phyloP scores from a whole-genome alignment of 306 rosid species.

The Arachis hypogaea region DNA sequence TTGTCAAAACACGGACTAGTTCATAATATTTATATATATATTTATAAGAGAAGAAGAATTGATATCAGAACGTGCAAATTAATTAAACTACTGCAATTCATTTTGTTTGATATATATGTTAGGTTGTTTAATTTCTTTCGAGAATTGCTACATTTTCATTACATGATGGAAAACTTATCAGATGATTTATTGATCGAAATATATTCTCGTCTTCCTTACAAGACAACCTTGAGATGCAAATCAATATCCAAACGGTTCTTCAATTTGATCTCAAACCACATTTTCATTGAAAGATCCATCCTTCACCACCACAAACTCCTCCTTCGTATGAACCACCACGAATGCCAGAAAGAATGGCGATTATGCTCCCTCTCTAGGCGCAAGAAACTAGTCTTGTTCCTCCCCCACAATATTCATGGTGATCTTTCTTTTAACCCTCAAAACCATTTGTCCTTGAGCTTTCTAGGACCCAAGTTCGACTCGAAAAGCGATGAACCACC shows the following conservation, averaged over 20 bases:
- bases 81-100: too few species aligned
- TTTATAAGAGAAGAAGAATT: too few species aligned
- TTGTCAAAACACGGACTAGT: too few species aligned
- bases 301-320: background rate
- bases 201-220: conserved; percentile 31
- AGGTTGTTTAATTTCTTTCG: too few species aligned
- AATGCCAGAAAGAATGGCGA: background rate
- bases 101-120: too few species aligned
- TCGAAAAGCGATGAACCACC: background rate
- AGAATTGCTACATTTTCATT: too few species aligned
- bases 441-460: conserved; percentile 19
- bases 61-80: too few species aligned
- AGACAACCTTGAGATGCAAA: conserved; percentile 21
- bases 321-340: background rate
- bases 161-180: background rate
- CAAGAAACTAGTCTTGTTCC: conserved; percentile 8
- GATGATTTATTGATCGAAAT: conserved; percentile 33
- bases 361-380: conserved; percentile 14
- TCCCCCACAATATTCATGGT: background rate
- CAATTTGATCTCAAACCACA: background rate
- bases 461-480: conserved; percentile 20
- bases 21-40: too few species aligned
- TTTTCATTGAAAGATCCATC: conserved; percentile 5
- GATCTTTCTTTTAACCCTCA: background rate
- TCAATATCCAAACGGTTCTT: conserved; percentile 33